These are phyloP conservation scores for Fusarium graminum DNA, from an alignment of 2,329 filamentous ascomycete genomes.

Conservation along the genomic window DNA sequence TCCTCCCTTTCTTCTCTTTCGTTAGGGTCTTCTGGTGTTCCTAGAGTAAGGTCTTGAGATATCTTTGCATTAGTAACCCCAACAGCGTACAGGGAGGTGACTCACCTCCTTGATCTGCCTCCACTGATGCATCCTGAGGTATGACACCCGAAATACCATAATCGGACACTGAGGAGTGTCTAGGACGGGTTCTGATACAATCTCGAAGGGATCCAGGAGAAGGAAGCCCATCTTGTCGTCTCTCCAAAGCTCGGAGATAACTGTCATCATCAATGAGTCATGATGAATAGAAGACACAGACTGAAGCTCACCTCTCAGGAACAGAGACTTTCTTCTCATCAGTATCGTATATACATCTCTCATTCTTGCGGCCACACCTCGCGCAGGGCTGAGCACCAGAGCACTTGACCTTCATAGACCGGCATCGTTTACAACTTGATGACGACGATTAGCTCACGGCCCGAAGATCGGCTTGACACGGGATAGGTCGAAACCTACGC, in stretches of 20 bases:
- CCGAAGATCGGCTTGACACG: not conserved
- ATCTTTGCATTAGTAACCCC: not conserved
- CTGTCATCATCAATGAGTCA: conserved; percentile 11
- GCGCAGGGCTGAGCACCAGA: conserved; percentile 45
- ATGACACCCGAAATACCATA: conserved; percentile 25
- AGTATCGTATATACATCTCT: conserved; percentile 42
- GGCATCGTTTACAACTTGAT: conserved; percentile 46
- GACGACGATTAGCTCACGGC: conserved; percentile 10
- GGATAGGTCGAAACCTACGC: conserved; percentile 30
- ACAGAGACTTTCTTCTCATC: conserved; percentile 46
- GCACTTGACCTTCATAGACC: conserved; percentile 49
- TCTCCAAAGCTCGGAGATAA: conserved; percentile 45
- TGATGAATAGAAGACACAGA: not conserved
- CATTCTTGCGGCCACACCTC: conserved; percentile 45
- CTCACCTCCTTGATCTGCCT: conserved; percentile 21
- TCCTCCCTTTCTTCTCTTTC: conserved; percentile 10
- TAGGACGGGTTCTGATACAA: conserved; percentile 10
- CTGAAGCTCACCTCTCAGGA: conserved; percentile 40
- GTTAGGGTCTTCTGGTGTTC: conserved; percentile 18
- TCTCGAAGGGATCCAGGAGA: conserved; percentile 15
- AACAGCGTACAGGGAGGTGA: rapidly evolving
- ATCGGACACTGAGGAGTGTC: conserved; percentile 40
- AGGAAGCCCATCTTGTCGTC: conserved; percentile 32
- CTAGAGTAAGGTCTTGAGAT: conserved; percentile 6
- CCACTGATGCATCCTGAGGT: conserved; percentile 1